Percentiles rank a stretch among this genome's conserved stretches.
Conservation (phyloP, 2,329 filamentous ascomycete species). For the Metarhizium humberi region DNA sequence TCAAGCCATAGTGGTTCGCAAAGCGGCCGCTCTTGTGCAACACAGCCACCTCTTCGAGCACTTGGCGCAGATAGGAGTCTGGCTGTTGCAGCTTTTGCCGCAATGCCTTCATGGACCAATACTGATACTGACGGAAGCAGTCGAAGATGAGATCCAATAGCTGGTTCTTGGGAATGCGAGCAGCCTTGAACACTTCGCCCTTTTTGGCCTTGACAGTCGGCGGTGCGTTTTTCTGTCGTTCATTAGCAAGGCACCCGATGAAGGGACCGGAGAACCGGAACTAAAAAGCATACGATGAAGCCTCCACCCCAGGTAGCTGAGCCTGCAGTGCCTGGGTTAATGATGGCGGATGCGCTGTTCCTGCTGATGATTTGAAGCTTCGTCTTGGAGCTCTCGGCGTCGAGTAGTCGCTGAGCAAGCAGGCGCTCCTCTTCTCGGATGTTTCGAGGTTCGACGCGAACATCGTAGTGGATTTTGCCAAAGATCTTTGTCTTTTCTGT, state of each 20-base stretch:
- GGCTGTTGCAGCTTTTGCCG: slow-evolving; percentile 73
- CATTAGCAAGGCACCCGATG: not conserved
- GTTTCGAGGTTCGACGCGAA: slow-evolving; percentile 63
- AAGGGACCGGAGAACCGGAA: not conserved
- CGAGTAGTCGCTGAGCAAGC: slow-evolving; percentile 45
- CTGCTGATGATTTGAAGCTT: slow-evolving; percentile 42
- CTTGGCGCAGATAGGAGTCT: slow-evolving; percentile 84
- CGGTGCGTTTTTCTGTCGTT: slow-evolving; percentile 41
- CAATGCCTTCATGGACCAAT: slow-evolving; percentile 89
- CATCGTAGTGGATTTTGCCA: slow-evolving; percentile 65
- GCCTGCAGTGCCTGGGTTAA: slow-evolving; percentile 42
- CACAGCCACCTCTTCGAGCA: slow-evolving; percentile 72
- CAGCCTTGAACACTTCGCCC: slow-evolving; percentile 68
- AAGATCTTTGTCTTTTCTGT: slow-evolving; percentile 69
- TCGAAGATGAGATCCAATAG: slow-evolving; percentile 77
- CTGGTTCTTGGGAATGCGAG: slow-evolving; percentile 81
- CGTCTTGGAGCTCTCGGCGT: slow-evolving; percentile 40
- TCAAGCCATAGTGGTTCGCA: slow-evolving; percentile 77
- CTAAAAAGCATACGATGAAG: slow-evolving; percentile 45
- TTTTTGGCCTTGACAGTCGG: slow-evolving; percentile 47
- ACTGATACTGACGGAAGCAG: slow-evolving; percentile 77
- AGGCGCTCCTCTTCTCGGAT: slow-evolving; percentile 60
- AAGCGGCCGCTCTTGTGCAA: slow-evolving; percentile 77
- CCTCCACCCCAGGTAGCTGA: slow-evolving; percentile 29
- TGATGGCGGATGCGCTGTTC: slow-evolving; percentile 39